Evolutionary conservation across 495 filamentous ascomycete genomes (phyloP).

Genomic region (Trichoderma erinaceum): DNA sequence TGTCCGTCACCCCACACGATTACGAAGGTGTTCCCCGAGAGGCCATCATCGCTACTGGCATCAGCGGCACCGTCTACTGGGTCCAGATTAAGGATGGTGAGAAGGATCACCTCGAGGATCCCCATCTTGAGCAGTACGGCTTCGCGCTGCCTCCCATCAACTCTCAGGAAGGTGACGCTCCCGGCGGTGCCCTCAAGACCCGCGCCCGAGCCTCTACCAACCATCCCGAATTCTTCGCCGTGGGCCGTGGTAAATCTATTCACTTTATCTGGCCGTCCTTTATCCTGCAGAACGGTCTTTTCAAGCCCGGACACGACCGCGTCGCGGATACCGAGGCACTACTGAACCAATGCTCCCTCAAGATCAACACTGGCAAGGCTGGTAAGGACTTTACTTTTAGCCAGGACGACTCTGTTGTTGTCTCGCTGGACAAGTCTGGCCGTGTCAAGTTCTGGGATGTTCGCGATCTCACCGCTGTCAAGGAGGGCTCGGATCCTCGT

Average conservation of each 20-base stretch:
- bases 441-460: slow-evolving; percentile 97
- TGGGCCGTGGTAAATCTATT: slow-evolving; percentile 92
- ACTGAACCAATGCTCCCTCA: slow-evolving; percentile 74
- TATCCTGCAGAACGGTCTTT: slow-evolving; percentile 62
- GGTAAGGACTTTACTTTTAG: slow-evolving; percentile 98
- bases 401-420: slow-evolving; percentile 88
- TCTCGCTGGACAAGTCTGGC: slow-evolving; percentile 93
- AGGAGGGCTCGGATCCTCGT: slow-evolving; percentile 46
- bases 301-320: slow-evolving; percentile 63
- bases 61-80: slow-evolving; percentile 94
- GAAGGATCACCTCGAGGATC: slow-evolving; percentile 67
- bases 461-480: slow-evolving; percentile 58
- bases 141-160: slow-evolving; percentile 75
- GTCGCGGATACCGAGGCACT: slow-evolving; percentile 79
- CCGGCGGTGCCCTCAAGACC: slow-evolving; percentile 90
- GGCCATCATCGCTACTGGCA: slow-evolving; percentile 80
- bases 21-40: slow-evolving; percentile 51
- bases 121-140: slow-evolving; percentile 65
- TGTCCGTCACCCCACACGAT: slow-evolving; percentile 55
- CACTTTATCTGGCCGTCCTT: slow-evolving; percentile 80
- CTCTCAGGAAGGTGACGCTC: slow-evolving; percentile 69
- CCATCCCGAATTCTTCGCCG: slow-evolving; percentile 87
- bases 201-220: slow-evolving; percentile 81
- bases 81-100: slow-evolving; percentile 62
- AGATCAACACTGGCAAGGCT: slow-evolving; percentile 94